Conservation (phyloP, 305 asterid species). For the Solanum hybrid region DNA sequence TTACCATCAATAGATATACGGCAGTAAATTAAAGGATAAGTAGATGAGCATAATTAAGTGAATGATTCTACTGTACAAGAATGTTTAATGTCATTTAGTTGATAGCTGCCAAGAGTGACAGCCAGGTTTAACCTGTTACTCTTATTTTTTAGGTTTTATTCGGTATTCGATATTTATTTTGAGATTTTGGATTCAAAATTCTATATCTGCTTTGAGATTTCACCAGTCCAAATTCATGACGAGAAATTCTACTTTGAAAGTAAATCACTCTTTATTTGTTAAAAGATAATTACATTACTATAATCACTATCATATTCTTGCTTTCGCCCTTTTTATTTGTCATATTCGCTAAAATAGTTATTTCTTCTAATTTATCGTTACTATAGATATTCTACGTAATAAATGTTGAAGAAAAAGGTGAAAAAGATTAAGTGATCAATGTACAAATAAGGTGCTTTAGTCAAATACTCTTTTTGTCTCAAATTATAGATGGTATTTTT, state of each 20-base stretch:
- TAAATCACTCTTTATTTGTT: not conserved
- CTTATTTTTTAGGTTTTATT: not conserved
- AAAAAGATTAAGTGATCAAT: not conserved
- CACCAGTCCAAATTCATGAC: not conserved
- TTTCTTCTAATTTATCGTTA: not conserved
- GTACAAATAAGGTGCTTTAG: not conserved
- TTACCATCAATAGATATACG: not conserved
- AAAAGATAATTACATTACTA: too few species aligned
- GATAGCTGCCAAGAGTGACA: constrained; percentile 5
- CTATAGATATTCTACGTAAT: not conserved
- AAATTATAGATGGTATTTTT: too few species aligned
- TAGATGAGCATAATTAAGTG: constrained; percentile 4
- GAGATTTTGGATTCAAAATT: rapidly evolving
- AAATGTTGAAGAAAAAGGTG: not conserved
- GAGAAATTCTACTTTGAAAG: not conserved
- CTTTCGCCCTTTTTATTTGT: not conserved
- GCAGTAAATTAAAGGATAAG: not conserved
- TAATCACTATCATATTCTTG: not conserved
- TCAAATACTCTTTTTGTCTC: not conserved
- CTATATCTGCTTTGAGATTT: not conserved
- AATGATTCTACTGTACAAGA: not conserved
- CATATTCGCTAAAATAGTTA: not conserved
- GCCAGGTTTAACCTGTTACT: not conserved
- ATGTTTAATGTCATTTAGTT: not conserved
- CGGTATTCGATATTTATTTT: not conserved